These are phyloP conservation scores for Nemania sp. DNA, from an alignment of 2,329 filamentous ascomycete genomes.

Conservation along the genomic window DNA sequence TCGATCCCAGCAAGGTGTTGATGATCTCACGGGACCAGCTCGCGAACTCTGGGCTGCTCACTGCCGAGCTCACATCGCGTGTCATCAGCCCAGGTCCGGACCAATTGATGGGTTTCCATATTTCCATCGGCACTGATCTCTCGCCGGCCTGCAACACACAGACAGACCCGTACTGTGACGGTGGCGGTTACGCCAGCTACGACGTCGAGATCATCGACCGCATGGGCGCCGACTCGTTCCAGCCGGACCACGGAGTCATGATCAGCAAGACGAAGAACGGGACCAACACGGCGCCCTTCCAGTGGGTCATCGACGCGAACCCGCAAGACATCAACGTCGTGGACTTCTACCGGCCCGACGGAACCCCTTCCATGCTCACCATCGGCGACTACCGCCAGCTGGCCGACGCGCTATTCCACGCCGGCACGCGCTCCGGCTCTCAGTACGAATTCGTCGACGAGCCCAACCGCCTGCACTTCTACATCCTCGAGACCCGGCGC, in stretches of 20 bases:
- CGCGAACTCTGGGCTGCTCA: constrained; percentile 46
- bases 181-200: constrained; percentile 54
- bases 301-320: constrained; percentile 59
- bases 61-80: constrained; percentile 52
- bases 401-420: constrained; percentile 57
- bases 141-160: constrained; percentile 48
- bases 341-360: constrained; percentile 54
- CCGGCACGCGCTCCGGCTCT: constrained; percentile 54
- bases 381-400: constrained; percentile 58
- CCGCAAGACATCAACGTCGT: constrained; percentile 54
- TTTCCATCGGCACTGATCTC: constrained; percentile 49
- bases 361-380: constrained; percentile 50
- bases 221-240: constrained; percentile 57
- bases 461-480: constrained; percentile 54
- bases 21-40: constrained; percentile 50
- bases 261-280: constrained; percentile 56
- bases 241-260: constrained; percentile 55
- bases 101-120: constrained; percentile 51
- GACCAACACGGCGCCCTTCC: constrained; percentile 48
- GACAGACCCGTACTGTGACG: constrained; percentile 53
- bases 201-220: constrained; percentile 57
- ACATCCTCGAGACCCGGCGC: constrained; percentile 49
- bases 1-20: constrained; percentile 47
- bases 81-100: constrained; percentile 45
- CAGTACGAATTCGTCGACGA: constrained; percentile 53